Evolutionary conservation across 2,329 filamentous ascomycete species (phyloP), one percentile per base, ranked within the genome.

Genomic region (Endothia cerciana): DNA sequence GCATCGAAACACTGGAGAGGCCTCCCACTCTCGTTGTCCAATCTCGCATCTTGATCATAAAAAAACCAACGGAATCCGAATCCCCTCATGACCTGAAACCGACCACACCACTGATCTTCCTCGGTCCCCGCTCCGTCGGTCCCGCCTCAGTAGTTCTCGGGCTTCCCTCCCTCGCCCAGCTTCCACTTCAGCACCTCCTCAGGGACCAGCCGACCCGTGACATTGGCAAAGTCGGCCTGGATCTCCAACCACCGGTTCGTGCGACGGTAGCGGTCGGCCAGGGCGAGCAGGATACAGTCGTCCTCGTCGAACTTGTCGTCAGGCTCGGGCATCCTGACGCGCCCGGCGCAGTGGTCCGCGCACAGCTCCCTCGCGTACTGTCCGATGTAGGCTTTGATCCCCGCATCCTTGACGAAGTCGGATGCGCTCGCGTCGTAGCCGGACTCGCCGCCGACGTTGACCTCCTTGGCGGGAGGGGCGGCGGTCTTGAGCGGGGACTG

Each of bases 141-240:
- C 8, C 25, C 7, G 40, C 6, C 38, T 63, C 51, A 68, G 22
- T 65, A 65, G 19, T 59, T 43, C 28, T 63, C 66, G 15, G 68
- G 61, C 67, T 67, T 66, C n/a, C 65, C 64, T 10, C 65, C 70
- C 66, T 77, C 76, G 65, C 77, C 76, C n/a, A 75, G 74, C 65
- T 74, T 77, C 28, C 70, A 71, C 49, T 75, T 74, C 56, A 82
- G 74, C n/a, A 76, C 69, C 41, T 77, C 74, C 8, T 78, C 69
- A 1, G 78, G 76, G 0, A 82, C 71, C 74, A 80, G 75, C 7
- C 77, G 73, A 4, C 80, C 80, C 0, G 80, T 82, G 55, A 72
- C 77, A 65, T 82, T 81, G 71, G 74, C 78, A 63, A 82, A 81
- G 59, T 76, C 77, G 38, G 79, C 77, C 67, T 82, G 80, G 72